Percentiles rank a stretch among this genome's conserved stretches.
These are phyloP conservation scores for Penicillium sp. DNA, from an alignment of 2,329 filamentous ascomycete species.

Conservation along the genomic window DNA sequence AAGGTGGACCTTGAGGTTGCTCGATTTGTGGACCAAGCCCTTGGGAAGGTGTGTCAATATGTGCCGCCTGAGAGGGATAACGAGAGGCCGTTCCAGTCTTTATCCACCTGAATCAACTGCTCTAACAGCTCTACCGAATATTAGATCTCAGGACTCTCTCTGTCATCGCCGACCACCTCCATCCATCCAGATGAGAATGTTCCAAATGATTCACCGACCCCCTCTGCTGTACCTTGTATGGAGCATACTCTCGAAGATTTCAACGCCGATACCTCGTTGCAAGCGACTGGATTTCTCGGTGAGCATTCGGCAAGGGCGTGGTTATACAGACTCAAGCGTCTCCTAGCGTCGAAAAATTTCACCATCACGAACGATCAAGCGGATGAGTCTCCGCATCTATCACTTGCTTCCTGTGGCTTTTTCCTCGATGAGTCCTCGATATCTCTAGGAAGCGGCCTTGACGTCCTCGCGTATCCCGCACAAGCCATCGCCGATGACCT, in stretches of 20 bases:
- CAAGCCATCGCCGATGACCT: slow-evolving; percentile 41
- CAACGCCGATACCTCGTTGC: slow-evolving; percentile 40
- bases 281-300: slow-evolving; percentile 45
- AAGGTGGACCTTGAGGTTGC: slow-evolving; percentile 36
- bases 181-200: neutral
- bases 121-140: neutral
- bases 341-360: slow-evolving; percentile 32
- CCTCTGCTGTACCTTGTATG: slow-evolving; percentile 28
- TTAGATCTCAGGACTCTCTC: slow-evolving; percentile 2
- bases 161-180: neutral
- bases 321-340: slow-evolving; percentile 44
- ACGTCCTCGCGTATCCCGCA: slow-evolving; percentile 39
- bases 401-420: slow-evolving; percentile 26
- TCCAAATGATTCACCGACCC: neutral
- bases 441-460: slow-evolving; percentile 35
- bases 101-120: neutral
- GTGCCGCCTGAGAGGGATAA: too few relatives aligned
- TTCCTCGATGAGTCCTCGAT: slow-evolving; percentile 43
- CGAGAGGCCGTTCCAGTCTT: neutral
- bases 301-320: slow-evolving; percentile 49
- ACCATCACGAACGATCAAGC: slow-evolving; percentile 23
- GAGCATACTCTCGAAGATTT: slow-evolving; percentile 49
- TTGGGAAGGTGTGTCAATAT: slow-evolving; percentile 33
- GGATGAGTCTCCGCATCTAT: slow-evolving; percentile 30
- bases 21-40: slow-evolving; percentile 35